A percentile compares a stretch with the other conserved stretches of the same genome.
Evolutionary conservation across 371 early-diverging fungal genomes (phyloP).

Genomic region (Haplosporangium sp.): DNA sequence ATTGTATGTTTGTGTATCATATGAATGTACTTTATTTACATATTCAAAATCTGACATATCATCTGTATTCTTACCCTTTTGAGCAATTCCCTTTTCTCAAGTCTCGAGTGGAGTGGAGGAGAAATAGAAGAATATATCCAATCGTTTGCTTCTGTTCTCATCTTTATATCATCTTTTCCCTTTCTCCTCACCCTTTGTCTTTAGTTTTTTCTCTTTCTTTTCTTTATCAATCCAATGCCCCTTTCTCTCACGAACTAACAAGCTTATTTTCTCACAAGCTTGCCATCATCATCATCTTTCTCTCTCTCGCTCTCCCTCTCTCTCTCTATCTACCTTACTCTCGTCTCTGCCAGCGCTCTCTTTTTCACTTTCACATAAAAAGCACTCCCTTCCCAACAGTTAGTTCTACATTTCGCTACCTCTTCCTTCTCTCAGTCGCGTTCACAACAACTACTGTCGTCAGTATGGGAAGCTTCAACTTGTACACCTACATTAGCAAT

Average conservation of each 20-base stretch:
- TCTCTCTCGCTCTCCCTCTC: background rate
- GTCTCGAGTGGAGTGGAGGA: background rate
- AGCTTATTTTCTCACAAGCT: background rate
- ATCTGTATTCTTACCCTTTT: background rate
- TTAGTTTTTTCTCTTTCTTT: background rate
- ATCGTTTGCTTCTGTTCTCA: background rate
- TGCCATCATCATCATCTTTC: slow-evolving; percentile 5
- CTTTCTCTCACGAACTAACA: background rate
- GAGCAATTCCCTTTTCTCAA: background rate
- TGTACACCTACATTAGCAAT: slow-evolving; percentile 40
- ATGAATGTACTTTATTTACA: slow-evolving; percentile 5
- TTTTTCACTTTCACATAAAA: background rate
- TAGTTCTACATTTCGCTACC: background rate
- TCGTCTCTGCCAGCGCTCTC: background rate
- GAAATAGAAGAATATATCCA: background rate
- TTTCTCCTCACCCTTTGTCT: background rate
- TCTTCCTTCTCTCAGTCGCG: background rate
- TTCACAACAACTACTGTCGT: background rate
- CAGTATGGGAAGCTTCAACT: slow-evolving; percentile 42
- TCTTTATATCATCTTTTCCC: background rate
- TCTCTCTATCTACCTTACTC: background rate
- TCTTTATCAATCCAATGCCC: background rate
- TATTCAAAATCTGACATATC: background rate
- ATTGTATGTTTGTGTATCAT: slow-evolving; percentile 2
- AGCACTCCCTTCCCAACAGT: background rate